Evolutionary conservation across 495 filamentous ascomycete genomes (phyloP).

Genomic region (Xylaria grammica): DNA sequence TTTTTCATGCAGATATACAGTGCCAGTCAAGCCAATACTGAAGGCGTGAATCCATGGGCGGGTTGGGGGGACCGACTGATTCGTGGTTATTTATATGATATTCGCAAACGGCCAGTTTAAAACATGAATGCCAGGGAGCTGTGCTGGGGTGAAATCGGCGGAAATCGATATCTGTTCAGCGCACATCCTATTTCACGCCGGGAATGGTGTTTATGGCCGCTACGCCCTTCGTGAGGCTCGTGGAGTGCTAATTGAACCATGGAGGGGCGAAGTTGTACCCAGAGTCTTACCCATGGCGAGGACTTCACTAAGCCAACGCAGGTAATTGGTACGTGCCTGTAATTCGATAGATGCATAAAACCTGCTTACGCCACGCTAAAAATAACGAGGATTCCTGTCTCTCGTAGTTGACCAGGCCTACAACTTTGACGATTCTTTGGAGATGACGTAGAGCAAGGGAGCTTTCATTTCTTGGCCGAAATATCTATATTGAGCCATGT

Average conservation of each 20-base stretch:
- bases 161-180: neutral
- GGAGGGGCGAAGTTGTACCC: neutral
- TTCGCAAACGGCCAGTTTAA: neutral
- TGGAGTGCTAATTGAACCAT: neutral
- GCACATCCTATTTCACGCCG: neutral
- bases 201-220: neutral
- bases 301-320: conserved; percentile 1
- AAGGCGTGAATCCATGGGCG: neutral
- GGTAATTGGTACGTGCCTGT: conserved; percentile 5
- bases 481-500: neutral
- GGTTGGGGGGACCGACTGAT: neutral
- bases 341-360: conserved; percentile 5
- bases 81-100: neutral
- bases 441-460: neutral
- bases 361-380: neutral
- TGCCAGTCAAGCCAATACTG: conserved; percentile 8
- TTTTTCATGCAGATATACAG: conserved; percentile 12
- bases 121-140: neutral
- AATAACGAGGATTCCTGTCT: neutral
- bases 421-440: neutral
- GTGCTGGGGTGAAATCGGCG: neutral
- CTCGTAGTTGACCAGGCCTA: neutral
- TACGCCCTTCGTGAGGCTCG: neutral
- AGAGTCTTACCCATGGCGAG: neutral
- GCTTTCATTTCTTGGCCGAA: neutral